Evolutionary conservation across 1,284 basidiomycete species (phyloP), one percentile per base, ranked within the genome.

Genomic region (Rhizoctonia solani): DNA sequence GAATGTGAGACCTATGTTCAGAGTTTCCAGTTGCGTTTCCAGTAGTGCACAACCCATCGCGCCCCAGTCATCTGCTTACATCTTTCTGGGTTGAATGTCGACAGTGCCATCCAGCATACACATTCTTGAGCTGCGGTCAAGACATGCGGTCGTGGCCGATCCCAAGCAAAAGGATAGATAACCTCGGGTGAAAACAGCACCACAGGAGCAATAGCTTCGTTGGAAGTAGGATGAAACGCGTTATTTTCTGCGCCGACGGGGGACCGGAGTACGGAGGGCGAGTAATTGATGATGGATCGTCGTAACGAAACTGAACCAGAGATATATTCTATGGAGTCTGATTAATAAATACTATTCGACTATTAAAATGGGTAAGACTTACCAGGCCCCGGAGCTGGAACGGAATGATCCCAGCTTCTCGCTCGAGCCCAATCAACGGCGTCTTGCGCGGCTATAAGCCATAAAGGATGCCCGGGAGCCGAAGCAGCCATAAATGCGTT

Each of bases 111-210:
- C 47, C 59, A 42, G 23, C 58, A 61, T 19, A 61, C 46, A 25
- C 58, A 53, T 19, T 53, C 49, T 25, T 49, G 49, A 6, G 47
- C 34, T 19, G 49, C 37, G 27, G 14, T 52, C 49, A 49, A 21
- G 25, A 65, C 27, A 11, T 44, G 47, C 11, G 59, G 59, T n/a
- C 59, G n/a, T n/a, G 59, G 59, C 2, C 19, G n/a, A 25, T 61
- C 58, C 58, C 58, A 65, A 13, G 59, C 30, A 37, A 52, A 53
- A 21, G 58, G 58, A 23, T 61, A 61, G 13, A 61, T 61, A 13
- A 61, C 46, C 21, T 61, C 46, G 16, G 58, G 58, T 6, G 58
- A n/a, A 25, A 61, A 46, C 30, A 61, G n/a, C 6, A 46, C 44
- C 27, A 65, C 49, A 13, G 59, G 59, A 3, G 59, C 34, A 6